Evolutionary conservation across 441 rosid genomes (phyloP).

Genomic region (Gossypium laxum): DNA sequence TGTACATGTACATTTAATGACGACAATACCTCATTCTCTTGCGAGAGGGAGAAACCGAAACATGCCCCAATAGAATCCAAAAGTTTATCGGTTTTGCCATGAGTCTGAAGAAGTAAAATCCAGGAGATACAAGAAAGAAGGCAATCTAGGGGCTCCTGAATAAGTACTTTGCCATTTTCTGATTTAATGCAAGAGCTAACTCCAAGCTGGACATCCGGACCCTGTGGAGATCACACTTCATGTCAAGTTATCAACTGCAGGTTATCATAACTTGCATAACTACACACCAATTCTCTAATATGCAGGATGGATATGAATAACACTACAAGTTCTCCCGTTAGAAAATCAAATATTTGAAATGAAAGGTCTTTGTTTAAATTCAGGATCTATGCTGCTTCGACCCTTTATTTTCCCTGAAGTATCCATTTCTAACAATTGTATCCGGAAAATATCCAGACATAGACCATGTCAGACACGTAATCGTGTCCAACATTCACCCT

Average conservation of each 20-base stretch:
- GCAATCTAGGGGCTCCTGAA: slow-evolving; percentile 66
- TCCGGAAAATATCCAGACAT: not conserved
- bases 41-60: slow-evolving; percentile 78
- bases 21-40: slow-evolving; percentile 58
- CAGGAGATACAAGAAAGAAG: slow-evolving; percentile 63
- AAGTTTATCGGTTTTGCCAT: slow-evolving; percentile 30
- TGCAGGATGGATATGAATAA: slow-evolving; percentile 2
- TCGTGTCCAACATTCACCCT: not conserved
- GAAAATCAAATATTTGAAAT: not conserved
- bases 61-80: slow-evolving; percentile 44
- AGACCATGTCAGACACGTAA: not conserved
- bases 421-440: not conserved
- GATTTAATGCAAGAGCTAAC: slow-evolving; percentile 42
- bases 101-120: slow-evolving; percentile 58
- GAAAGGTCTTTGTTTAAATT: not conserved
- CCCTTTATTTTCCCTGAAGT: not conserved
- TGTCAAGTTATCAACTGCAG: not conserved
- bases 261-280: not conserved
- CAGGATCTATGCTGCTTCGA: not conserved
- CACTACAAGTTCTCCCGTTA: slow-evolving; percentile 10
- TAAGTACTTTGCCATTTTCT: slow-evolving; percentile 36
- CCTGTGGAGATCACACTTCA: slow-evolving; percentile 31
- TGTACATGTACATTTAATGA: slow-evolving; percentile 4
- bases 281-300: not conserved
- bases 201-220: slow-evolving; percentile 40